Percentiles rank a stretch among this genome's conserved stretches.
These are phyloP conservation scores for Chrysopogon serrulatus DNA, from an alignment of 176 grass and related monocot species.

Conservation along the genomic window DNA sequence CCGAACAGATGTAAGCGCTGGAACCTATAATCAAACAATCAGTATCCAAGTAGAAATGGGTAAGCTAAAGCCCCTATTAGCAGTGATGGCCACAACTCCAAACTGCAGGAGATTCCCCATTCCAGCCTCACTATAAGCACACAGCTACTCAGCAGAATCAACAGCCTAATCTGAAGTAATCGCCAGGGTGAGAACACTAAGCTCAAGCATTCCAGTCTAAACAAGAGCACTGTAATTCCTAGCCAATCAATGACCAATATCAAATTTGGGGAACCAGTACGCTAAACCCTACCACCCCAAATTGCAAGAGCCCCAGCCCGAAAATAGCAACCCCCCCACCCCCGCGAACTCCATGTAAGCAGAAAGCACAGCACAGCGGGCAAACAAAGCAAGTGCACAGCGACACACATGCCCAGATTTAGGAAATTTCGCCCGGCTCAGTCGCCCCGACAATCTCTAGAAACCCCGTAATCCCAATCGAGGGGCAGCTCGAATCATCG, in stretches of 20 bases:
- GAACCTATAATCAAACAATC: not conserved
- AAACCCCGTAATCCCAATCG: not conserved
- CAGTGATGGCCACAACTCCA: not conserved
- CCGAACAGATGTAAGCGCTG: not conserved
- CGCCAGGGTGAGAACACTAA: not conserved
- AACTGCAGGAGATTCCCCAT: not conserved
- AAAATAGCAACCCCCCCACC: not conserved
- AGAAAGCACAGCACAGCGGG: not conserved
- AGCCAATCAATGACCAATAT: not conserved
- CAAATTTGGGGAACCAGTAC: not conserved
- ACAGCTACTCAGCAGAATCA: not conserved
- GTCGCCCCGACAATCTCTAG: not conserved
- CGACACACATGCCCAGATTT: not conserved
- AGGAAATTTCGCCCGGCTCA: not conserved
- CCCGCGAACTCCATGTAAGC: not conserved
- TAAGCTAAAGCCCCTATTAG: not conserved
- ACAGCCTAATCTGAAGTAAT: not conserved
- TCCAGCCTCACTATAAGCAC: not conserved
- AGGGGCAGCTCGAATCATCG: not conserved
- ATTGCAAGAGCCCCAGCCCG: no score
- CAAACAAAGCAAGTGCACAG: not conserved
- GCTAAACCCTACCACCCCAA: not conserved
- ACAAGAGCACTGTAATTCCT: not conserved
- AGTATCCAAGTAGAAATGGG: not conserved
- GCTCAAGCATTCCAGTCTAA: not conserved